A percentile compares a stretch with the other conserved stretches of the same genome.
Conservation (phyloP, 345 rosid species). For the Eucalyptus marginata region DNA sequence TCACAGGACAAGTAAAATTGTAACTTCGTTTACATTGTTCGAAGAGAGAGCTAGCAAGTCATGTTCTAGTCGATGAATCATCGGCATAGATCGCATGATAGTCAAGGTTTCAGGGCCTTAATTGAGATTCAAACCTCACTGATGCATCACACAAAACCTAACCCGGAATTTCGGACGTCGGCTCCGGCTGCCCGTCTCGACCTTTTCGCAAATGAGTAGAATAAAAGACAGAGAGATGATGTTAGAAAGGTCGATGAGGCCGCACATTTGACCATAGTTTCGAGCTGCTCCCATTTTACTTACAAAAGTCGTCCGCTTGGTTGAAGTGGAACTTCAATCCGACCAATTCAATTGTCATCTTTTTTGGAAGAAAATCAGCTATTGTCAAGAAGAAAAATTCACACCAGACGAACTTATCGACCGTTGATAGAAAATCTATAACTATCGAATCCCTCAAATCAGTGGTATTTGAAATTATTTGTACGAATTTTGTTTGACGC, state of each 20-base stretch:
- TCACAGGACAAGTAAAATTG: neutral
- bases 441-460: neutral
- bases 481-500: neutral
- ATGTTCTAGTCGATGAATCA: neutral
- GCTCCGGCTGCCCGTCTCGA: neutral
- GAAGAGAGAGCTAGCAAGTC: neutral
- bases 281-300: neutral
- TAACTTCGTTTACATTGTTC: neutral
- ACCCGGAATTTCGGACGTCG: no score
- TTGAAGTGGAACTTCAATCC: neutral
- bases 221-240: neutral
- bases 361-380: neutral
- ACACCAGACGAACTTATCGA: neutral
- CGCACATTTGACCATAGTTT: neutral
- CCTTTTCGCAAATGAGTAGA: neutral
- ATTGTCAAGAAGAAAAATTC: neutral
- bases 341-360: neutral
- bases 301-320: neutral
- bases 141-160: neutral
- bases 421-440: neutral
- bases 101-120: neutral
- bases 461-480: neutral
- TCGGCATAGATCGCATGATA: neutral
- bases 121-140: neutral
- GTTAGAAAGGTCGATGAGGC: neutral